phyloP scores from a whole-genome alignment of 2,329 filamentous ascomycete genomes.

The Diaporthe velutina region DNA sequence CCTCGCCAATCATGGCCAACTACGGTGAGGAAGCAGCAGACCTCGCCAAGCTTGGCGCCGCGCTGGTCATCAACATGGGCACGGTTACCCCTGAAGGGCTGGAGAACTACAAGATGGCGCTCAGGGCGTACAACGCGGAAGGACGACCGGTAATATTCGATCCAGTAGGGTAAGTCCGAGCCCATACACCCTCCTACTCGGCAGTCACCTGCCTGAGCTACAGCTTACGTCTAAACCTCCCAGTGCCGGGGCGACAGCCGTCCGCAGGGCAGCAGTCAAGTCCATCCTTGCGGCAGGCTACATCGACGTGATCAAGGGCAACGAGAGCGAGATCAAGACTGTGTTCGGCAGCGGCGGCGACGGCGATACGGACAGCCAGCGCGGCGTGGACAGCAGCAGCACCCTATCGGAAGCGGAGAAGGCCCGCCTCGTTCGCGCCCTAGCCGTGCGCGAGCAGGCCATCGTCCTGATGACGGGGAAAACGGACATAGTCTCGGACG shows the following conservation, averaged over 20 bases:
- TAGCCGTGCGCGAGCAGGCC: conserved; percentile 77
- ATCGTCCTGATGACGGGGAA: conserved; percentile 87
- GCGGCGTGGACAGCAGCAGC: conserved; percentile 85
- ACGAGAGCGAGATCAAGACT: conserved; percentile 87
- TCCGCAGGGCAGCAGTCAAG: conserved; percentile 79
- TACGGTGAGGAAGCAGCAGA: conserved; percentile 86
- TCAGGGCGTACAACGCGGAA: conserved; percentile 83
- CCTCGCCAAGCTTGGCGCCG: conserved; percentile 80
- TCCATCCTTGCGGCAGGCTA: conserved; percentile 80
- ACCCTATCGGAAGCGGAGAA: conserved; percentile 61
- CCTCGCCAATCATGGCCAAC: conserved; percentile 94
- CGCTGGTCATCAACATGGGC: conserved; percentile 94
- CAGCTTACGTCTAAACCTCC: not conserved
- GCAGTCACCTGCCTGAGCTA: too few species aligned
- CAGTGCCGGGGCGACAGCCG: conserved; percentile 81
- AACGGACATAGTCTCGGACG: conserved; percentile 84
- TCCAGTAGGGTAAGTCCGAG: conserved; percentile 80
- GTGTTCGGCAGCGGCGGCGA: conserved; percentile 67
- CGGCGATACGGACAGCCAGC: conserved; percentile 68
- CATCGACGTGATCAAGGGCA: conserved; percentile 93
- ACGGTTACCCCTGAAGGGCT: conserved; percentile 84
- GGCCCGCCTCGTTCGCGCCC: conserved; percentile 70
- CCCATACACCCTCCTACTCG: not conserved
- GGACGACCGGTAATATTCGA: conserved; percentile 86
- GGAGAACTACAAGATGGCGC: conserved; percentile 77